A percentile compares a stretch with the other conserved stretches of the same genome.
Conservation (phyloP, 768 basidiomycete species). For the Auricularia sp. region DNA sequence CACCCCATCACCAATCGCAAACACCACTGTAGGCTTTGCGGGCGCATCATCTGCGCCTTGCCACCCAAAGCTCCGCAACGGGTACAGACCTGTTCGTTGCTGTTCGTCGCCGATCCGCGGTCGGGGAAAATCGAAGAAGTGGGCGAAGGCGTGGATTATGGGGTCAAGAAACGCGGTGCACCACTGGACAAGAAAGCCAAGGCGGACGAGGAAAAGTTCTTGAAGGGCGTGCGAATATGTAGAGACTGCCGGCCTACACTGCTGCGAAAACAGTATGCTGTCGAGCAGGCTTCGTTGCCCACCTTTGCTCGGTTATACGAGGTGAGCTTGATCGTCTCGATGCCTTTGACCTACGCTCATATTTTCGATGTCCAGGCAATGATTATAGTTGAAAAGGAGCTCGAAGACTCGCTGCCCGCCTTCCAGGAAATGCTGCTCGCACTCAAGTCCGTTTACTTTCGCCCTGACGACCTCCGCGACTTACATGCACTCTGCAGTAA, state of each 20-base stretch:
- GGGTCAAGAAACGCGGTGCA: constrained; percentile 34
- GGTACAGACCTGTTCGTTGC: constrained; percentile 56
- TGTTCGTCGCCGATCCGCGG: constrained; percentile 79
- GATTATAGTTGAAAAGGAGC: constrained; percentile 70
- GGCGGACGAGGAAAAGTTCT: constrained; percentile 68
- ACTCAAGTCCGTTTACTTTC: constrained; percentile 40
- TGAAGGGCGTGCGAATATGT: constrained; percentile 85
- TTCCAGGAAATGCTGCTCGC: constrained; percentile 78
- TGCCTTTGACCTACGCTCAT: no score
- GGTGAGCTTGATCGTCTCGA: not conserved
- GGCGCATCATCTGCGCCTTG: constrained; percentile 82
- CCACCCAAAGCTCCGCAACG: constrained; percentile 67
- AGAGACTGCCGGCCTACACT: constrained; percentile 71
- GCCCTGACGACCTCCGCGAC: constrained; percentile 5
- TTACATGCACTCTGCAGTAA: constrained; percentile 10
- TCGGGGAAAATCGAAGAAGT: constrained; percentile 78
- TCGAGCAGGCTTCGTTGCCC: constrained; percentile 50
- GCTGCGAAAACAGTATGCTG: constrained; percentile 71
- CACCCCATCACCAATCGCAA: constrained; percentile 87
- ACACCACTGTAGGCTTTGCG: constrained; percentile 93
- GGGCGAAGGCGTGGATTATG: constrained; percentile 71
- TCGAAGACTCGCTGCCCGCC: constrained; percentile 77
- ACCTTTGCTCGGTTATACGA: constrained; percentile 63
- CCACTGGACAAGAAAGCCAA: constrained; percentile 31
- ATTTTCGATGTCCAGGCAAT: constrained; percentile 31